Base-by-base conservation (phyloP, 345 rosid genomes). In the Acer negundo region DNA sequence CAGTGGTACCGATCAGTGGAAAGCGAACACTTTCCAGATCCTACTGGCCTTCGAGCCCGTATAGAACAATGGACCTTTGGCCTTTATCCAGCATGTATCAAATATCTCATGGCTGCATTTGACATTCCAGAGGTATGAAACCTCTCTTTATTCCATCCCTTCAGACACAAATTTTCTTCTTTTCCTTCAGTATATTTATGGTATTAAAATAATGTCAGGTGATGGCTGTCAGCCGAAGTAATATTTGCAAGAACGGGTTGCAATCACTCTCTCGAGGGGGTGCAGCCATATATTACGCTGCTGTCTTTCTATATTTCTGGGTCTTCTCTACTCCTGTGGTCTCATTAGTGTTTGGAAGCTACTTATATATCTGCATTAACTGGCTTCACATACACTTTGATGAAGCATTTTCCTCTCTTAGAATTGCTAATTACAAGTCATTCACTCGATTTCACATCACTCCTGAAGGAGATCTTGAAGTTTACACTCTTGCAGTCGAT, bases 11-110 rank as follows among this genome's bases (percentile, higher is more conserved):
- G 81, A 83, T 75, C 94, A 31, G 95, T 96, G 81, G 99, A 96
- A 83, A 92, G 80, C 26, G 95, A 96, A 84, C 99, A 96, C 82
- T 96, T 96, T 80, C 99, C 99, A 0, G 99, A 96, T 85, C 99
- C 99, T 69, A 94, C 97, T 76, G 99, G 98, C 56, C 99, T 96
- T 84, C 89, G 99, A 84, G 85, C 92, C 35, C 95, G 99, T 70
- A 90, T 96, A 1, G 99, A 96, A 77, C 97, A 96, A 75, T 96
- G 99, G 99, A 94, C 99, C 23, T 89, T 88, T 86, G 99, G 99
- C 73, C 92, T 96, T 31, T 96, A 96, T 88, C 99, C 99, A 2
- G 99, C 99, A 0, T 96, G 99, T 79, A 94, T 96, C 77, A 96
- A 96, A 87, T 96, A 96, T 85, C 97, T 94, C 62, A 96, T 96